A percentile compares a stretch with the other conserved stretches of the same genome.
Conservation (phyloP, 2,329 filamentous ascomycete genomes). For the Acephala macrosclerotiorum region DNA sequence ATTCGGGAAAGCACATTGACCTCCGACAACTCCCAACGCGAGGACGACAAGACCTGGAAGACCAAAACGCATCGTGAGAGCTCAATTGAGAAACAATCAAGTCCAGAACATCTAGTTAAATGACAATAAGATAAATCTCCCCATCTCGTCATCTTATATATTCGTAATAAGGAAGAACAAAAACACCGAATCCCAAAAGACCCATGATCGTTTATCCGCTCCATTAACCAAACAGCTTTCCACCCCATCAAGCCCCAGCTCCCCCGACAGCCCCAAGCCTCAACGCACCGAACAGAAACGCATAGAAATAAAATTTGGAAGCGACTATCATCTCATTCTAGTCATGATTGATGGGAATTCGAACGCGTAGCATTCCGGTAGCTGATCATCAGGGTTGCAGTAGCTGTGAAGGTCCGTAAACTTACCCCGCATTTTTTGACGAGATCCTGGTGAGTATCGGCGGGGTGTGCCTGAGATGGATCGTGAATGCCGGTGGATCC, state of each 20-base stretch:
- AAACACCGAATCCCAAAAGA: conserved; percentile 2
- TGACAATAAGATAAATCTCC: neutral
- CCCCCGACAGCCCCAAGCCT: conserved; percentile 5
- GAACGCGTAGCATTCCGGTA: neutral
- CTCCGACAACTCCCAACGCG: conserved; percentile 8
- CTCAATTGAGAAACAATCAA: conserved; percentile 1
- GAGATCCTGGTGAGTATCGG: neutral
- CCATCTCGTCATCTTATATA: conserved; percentile 5
- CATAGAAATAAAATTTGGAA: neutral
- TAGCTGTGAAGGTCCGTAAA: neutral
- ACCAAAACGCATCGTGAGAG: conserved; percentile 23
- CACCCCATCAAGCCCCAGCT: too few relatives aligned
- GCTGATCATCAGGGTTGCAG: conserved; percentile 1
- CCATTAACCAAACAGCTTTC: conserved; percentile 8
- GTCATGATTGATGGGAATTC: neutral
- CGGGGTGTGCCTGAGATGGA: conserved; percentile 9
- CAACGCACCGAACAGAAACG: neutral
- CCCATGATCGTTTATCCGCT: conserved; percentile 10
- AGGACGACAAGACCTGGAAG: conserved; percentile 12
- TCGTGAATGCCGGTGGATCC: conserved; percentile 4
- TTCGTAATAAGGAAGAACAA: neutral
- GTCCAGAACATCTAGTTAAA: neutral
- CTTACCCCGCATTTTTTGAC: conserved; percentile 1
- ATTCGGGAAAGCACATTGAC: conserved; percentile 27
- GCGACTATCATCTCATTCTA: neutral